These are phyloP conservation scores for Pseudogymnoascus sp. DNA, from an alignment of 2,329 filamentous ascomycete genomes.

Conservation along the genomic window DNA sequence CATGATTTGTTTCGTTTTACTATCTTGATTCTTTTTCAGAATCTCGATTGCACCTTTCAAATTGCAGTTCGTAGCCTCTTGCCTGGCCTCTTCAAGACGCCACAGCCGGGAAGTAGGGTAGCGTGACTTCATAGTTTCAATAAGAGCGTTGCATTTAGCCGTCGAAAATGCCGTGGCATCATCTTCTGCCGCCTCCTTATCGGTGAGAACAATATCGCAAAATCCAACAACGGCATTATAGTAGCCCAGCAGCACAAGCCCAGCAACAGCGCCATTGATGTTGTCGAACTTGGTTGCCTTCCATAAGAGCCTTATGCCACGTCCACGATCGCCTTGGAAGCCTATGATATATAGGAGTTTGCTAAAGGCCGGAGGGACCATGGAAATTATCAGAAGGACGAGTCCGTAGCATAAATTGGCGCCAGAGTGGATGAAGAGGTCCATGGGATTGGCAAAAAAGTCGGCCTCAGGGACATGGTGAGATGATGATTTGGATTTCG, in stretches of 20 bases:
- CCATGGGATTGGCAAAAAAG: slow-evolving; percentile 65
- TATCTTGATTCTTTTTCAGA: slow-evolving; percentile 50
- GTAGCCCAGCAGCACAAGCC: slow-evolving; percentile 71
- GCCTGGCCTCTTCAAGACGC: slow-evolving; percentile 79
- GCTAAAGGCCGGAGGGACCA: slow-evolving; percentile 87
- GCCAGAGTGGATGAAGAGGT: slow-evolving; percentile 83
- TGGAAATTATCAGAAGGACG: slow-evolving; percentile 76
- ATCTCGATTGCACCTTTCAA: slow-evolving; percentile 61
- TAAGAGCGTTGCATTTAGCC: slow-evolving; percentile 56
- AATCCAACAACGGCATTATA: slow-evolving; percentile 82
- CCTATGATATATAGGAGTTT: slow-evolving; percentile 80
- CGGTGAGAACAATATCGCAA: slow-evolving; percentile 73
- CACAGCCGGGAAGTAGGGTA: slow-evolving; percentile 81
- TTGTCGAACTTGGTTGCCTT: slow-evolving; percentile 77
- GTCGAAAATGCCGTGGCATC: slow-evolving; percentile 65
- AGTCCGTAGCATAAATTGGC: slow-evolving; percentile 85
- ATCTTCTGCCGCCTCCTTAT: slow-evolving; percentile 43
- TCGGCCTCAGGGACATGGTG: slow-evolving; percentile 50
- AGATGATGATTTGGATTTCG: slow-evolving; percentile 25
- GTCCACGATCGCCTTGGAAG: slow-evolving; percentile 78
- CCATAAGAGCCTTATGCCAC: slow-evolving; percentile 83
- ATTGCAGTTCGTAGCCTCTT: slow-evolving; percentile 58
- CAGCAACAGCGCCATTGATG: slow-evolving; percentile 85
- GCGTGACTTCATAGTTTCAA: slow-evolving; percentile 63
- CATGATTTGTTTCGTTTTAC: slow-evolving; percentile 79